Evolutionary conservation across 768 basidiomycete species (phyloP), one percentile per base, ranked within the genome.

Genomic region (Heimioporus sp.): DNA sequence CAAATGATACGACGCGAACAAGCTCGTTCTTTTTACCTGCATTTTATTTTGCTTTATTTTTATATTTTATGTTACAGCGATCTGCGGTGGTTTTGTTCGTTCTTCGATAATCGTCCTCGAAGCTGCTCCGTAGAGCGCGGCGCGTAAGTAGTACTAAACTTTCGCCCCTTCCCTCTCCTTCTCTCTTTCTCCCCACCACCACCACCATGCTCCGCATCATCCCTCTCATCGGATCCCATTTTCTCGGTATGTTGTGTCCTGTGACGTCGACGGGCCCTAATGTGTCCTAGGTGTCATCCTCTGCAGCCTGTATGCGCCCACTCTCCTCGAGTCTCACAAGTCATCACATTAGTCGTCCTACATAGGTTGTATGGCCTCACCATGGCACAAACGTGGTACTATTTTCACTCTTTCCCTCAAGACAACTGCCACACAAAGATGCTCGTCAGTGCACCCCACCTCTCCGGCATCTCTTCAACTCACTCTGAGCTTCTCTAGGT

Each of bases 311-410:
- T 72, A 46, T 40, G 69, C n/a, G 30, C 24, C 10, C 31, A 1
- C 24, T 10, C 17, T 52, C 11, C 30, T 40, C 20, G 11, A 15
- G 41, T 32, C 28, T 20, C 40, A 6, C 44, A 31, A 5, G 3
- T 4, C 13, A 12, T 19, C 40, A 53, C 37, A 65, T 46, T 28
- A 7, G 12, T 7, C 12, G 35, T 35, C 13, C 5, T 13, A 13
- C 13, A 52, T 19, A 71, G 70, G 61, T 52, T 71, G 59, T 71
- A 71, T 42, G 70, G 70, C 39, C 54, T 72, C 50, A 71, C 71
- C 9, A 47, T 71, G 45, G 62, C 65, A 1, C 71, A 72, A 44
- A 70, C 68, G 41, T 67, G 64, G 63, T 62, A 61, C 28, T 72
- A 72, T 49, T 72, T 67, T 34, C 62, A 60, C 24, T 56, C 65